These are phyloP conservation scores for Monosporascus sp. DNA, from an alignment of 2,329 filamentous ascomycete species.

Conservation along the genomic window DNA sequence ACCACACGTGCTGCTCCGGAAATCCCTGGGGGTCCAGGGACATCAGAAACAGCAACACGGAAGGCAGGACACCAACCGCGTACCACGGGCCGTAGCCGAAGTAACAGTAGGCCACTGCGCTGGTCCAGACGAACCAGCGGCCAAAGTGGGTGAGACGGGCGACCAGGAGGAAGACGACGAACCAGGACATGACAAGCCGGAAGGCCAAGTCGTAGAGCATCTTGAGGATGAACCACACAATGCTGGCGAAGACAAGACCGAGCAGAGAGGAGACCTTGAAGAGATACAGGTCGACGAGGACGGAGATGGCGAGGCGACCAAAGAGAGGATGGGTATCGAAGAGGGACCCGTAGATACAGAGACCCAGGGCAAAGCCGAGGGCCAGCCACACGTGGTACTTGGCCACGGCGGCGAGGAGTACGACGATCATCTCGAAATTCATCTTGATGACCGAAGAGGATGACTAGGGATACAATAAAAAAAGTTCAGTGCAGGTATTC, in stretches of 20 bases:
- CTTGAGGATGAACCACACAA: neutral
- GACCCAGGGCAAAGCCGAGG: neutral
- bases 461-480: no score
- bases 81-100: neutral
- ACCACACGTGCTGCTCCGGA: no score
- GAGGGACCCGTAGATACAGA: constrained; percentile 1
- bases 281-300: constrained; percentile 1
- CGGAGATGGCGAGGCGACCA: neutral
- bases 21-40: neutral
- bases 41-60: neutral
- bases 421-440: no score
- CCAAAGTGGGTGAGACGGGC: constrained; percentile 1
- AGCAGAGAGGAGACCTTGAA: constrained; percentile 2
- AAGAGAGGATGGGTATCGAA: neutral
- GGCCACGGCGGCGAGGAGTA: neutral
- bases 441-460: no score
- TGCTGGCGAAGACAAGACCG: neutral
- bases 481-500: no score
- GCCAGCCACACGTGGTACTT: neutral
- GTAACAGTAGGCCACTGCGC: neutral
- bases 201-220: constrained; percentile 1
- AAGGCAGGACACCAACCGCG: neutral
- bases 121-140: neutral
- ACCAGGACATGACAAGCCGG: neutral
- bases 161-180: neutral